Conservation (phyloP, 495 filamentous ascomycete genomes). For the Penicillium odoratum region DNA sequence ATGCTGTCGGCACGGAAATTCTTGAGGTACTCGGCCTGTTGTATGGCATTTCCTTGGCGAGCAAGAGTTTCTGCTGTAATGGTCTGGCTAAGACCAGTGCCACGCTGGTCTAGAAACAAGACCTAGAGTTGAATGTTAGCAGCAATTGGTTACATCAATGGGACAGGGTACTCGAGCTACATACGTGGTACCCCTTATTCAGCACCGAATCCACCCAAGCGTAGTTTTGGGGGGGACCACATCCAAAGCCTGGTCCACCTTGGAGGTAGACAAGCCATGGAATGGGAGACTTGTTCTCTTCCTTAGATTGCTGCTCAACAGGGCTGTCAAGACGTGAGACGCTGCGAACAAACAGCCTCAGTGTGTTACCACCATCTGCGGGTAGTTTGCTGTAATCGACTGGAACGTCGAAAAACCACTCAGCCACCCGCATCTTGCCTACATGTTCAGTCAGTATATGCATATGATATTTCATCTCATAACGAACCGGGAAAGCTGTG, state of each 20-base stretch:
- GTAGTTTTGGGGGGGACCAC: constrained; percentile 68
- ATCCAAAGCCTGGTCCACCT: constrained; percentile 79
- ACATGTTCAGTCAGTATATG: not conserved
- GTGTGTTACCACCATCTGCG: constrained; percentile 49
- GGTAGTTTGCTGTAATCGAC: constrained; percentile 64
- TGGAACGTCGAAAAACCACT: constrained; percentile 85
- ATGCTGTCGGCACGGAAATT: constrained; percentile 86
- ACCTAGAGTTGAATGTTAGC: constrained; percentile 47
- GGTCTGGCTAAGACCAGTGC: constrained; percentile 80
- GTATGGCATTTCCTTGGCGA: constrained; percentile 57
- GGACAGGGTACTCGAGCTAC: not conserved
- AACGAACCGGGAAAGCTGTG: constrained; percentile 45
- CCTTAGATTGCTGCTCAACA: constrained; percentile 50
- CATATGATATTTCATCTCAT: too few relatives aligned
- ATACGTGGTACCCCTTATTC: constrained; percentile 72
- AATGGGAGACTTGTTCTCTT: constrained; percentile 44
- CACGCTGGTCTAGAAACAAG: constrained; percentile 83
- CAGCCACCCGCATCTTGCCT: constrained; percentile 76
- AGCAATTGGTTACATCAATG: not conserved
- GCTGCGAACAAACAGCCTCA: constrained; percentile 76
- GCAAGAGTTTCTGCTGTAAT: constrained; percentile 70
- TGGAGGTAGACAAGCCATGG: constrained; percentile 68
- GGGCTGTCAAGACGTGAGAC: constrained; percentile 63
- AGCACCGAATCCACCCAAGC: constrained; percentile 67
- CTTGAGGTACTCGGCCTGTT: constrained; percentile 80